Evolutionary conservation across 1,139 yeast species (phyloP), one percentile per base, ranked within the genome.

Genomic region (Protomyces arabidopsidicola): DNA sequence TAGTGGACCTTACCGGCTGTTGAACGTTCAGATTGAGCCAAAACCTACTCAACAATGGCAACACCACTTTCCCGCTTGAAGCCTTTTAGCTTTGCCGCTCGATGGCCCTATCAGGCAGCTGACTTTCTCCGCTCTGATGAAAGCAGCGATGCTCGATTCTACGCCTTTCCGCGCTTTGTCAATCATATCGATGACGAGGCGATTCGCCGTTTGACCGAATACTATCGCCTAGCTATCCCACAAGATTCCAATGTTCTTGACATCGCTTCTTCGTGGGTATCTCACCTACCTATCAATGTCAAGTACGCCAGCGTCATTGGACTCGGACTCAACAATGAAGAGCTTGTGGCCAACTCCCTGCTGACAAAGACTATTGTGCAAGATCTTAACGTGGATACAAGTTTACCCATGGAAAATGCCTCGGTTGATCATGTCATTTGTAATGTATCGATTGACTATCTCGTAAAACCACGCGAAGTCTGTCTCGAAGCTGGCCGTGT

Each of bases 121-220:
- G 62, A 58, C 35, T 58, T 58, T 48, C 12, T 42, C 2, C 48
- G 48, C 18, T 20, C 12, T 14, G 62, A 58, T 35, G 62, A 58
- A 35, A 22, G 45, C 9, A 38, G 42, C 12, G 63, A 60, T 54
- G 45, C 63, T 24, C 34, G 45, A 36, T 60, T 60, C 39, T 60
- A 60, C 34, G 18, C 45, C n/a, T 45, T 38, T 22, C 63, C 63
- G 3, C 16, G 63, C 16, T 35, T 60, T 24, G 63, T 60, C 45
- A 60, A 53, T 14, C 63, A 60, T 27, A 60, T 60, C 39, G 63
- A 60, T 34, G 63, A 60, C 42, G 38, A 53, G 35, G 63, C 63
- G 10, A 60, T 60, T 35, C 50, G 45, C 16, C 50, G 36, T 20
- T 53, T 60, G 22, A 35, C 38, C 8, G 38, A 24, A n/a, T 60